Evolutionary conservation across 2,329 filamentous ascomycete genomes (phyloP).

Genomic region (Diaporthe sp.): DNA sequence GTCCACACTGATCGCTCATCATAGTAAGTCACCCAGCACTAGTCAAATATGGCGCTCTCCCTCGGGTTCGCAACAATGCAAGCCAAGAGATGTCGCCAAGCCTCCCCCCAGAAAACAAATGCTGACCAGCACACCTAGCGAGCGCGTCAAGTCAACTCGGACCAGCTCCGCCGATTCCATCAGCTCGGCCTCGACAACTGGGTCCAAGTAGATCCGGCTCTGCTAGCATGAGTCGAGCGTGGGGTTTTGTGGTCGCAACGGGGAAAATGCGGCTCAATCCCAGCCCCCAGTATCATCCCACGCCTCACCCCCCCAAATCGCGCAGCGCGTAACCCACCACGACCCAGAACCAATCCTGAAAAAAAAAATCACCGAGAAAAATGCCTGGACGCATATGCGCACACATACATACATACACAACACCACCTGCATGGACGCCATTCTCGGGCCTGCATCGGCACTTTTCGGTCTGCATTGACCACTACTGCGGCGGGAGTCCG

Average conservation of each 20-base stretch:
- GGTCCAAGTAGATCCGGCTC: conserved; percentile 34
- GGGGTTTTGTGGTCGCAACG: neutral
- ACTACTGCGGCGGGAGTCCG: neutral
- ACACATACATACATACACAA: neutral
- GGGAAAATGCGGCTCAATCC: conserved; percentile 18
- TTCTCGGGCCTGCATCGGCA: neutral
- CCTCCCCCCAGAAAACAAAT: neutral
- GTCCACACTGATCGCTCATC: conserved; percentile 57
- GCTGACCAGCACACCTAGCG: conserved; percentile 33
- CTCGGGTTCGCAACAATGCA: conserved; percentile 40
- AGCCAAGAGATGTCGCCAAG: conserved; percentile 14
- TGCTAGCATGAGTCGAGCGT: conserved; percentile 21
- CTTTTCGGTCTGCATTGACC: neutral
- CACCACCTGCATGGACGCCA: neutral
- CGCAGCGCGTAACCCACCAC: neutral
- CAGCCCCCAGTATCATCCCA: conserved; percentile 9
- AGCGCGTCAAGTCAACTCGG: conserved; percentile 41
- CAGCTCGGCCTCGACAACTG: conserved; percentile 43
- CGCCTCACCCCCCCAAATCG: neutral
- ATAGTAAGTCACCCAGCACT: conserved; percentile 55
- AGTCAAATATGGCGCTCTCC: conserved; percentile 24
- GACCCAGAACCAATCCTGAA: conserved; percentile 3
- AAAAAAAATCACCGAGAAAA: neutral
- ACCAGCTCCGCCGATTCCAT: conserved; percentile 41
- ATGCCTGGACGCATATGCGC: neutral